Base-by-base conservation (phyloP, 2,329 filamentous ascomycete species). In the Aspergillus ochraceus region DNA sequence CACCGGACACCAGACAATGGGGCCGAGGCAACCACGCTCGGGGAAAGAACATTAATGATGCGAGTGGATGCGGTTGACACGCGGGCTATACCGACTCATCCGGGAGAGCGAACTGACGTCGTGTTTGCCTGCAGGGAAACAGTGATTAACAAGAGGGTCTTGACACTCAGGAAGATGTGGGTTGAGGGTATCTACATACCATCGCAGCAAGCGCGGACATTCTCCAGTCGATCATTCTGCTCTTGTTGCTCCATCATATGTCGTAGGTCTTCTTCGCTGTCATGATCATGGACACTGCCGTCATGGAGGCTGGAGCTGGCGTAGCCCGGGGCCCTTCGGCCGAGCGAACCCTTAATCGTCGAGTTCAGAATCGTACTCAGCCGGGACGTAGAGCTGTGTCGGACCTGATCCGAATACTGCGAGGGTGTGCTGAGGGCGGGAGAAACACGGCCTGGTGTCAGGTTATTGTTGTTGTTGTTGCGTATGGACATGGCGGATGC, bases 171-270 rank as follows among this genome's bases (percentile, higher is more conserved):
- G 11, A 14, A 17, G 32, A 14, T 17, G 1, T 36, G 32, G 14
- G 32, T 36, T 20, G 5, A 17, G n/a, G 19, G 19, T 10, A 30
- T 46, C 12, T 39, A 80, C 89, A 85, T 84, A 94, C 93, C 95
- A 84, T 98, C 95, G 77, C 95, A 99, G 80, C 95, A 99, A 60
- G 94, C 93, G 72, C 95, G 85, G 65, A 99, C 95, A 75, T 99
- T 97, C 82, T 98, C 94, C 69, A 98, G 83, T 63, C 88, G 84
- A 71, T 93, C 90, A 26, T 88, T 82, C 66, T 87, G 82, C 63
- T 86, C 74, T 55, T 80, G 75, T 52, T 77, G 83, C 77, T 94
- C 90, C 68, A 94, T 91, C 64, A 93, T 87, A 64, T 88, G 84
- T 58, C 91, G 83, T 59, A 97, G 75, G 71, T 97, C 92, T 75